Base-by-base conservation (phyloP, 2,329 filamentous ascomycete species). In the Xylariaceae sp. region DNA sequence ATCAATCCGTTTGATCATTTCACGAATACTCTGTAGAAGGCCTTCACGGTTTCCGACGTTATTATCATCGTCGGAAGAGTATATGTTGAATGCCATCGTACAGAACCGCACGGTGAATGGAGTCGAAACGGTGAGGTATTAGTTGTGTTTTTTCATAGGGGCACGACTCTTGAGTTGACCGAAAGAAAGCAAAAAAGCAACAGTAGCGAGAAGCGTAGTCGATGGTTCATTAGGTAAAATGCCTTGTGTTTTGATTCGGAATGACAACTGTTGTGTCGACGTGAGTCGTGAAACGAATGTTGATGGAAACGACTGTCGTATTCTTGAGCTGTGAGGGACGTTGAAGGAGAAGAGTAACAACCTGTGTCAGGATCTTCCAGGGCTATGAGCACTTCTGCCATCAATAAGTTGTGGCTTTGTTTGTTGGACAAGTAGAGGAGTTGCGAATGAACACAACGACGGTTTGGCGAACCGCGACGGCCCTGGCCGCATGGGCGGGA, bases 1-100 rank as follows among this genome's bases (percentile, higher is more conserved):
- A 47, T 60, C 59, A 37, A 31, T 42, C 11, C 56, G 54, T 27
- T 53, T 48, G 7, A 58, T 50, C 32, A 54, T 55, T 2, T 52
- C 32, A 6, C 51, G 49, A 1, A 60, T 43, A 32, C 42, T 46
- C 34, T 43, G 29, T 26, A 60, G 26, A 26, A 59, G 43, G 9
- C 31, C 40, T 46, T 53, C 50, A 7, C 35, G 40, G 11, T 19
- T 35, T n/a, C 34, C 19, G 1, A 26, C n/a, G 3, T 37, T 51
- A 19, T 34, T 37, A n/a, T 51, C 37, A 3, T 12, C 19, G 2
- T 51, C n/a, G 8, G 41, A 47, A n/a, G 41, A 30, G 27, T 40
- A 35, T 1, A 43, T 37, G 7, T 31, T 35, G 30, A 58, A 54
- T 6, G 52, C 4, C 58, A 56, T 58, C n/a, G 43, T 34, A n/a